A percentile compares a stretch with the other conserved stretches of the same genome.
Conservation (phyloP, 768 basidiomycete species). For the Mycena sanguinolenta region DNA sequence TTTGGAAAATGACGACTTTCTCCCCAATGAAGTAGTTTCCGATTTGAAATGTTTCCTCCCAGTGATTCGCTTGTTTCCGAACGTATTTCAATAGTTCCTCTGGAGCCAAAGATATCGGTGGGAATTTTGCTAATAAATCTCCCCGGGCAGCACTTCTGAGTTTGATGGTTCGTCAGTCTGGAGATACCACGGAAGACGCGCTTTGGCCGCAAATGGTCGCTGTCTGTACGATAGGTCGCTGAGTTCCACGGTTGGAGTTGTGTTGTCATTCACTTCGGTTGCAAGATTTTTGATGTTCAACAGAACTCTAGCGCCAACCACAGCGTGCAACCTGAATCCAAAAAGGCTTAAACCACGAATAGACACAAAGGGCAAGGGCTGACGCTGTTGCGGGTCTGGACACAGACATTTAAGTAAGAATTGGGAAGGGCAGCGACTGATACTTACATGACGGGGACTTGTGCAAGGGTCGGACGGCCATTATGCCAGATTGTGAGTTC, state of each 20-base stretch:
- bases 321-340: too few species aligned
- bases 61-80: too few species aligned
- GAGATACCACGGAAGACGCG: background rate
- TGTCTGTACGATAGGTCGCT: background rate
- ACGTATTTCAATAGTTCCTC: too few species aligned
- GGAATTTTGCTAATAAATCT: background rate
- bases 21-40: too few species aligned
- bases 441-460: conserved; percentile 10
- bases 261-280: background rate
- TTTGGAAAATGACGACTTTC: too few species aligned
- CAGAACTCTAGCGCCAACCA: background rate
- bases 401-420: background rate
- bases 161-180: conserved; percentile 1
- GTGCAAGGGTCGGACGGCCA: background rate
- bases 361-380: too few species aligned
- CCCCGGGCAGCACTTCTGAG: background rate
- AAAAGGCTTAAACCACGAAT: too few species aligned
- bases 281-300: conserved; percentile 6
- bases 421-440: background rate
- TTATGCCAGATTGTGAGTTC: conserved; percentile 1
- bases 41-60: too few species aligned
- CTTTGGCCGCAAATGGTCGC: background rate
- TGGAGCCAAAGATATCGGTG: background rate
- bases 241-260: background rate
- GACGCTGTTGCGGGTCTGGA: conserved; percentile 2